Conservation (phyloP, 2,329 filamentous ascomycete species). For the Dothistroma septosporum region DNA sequence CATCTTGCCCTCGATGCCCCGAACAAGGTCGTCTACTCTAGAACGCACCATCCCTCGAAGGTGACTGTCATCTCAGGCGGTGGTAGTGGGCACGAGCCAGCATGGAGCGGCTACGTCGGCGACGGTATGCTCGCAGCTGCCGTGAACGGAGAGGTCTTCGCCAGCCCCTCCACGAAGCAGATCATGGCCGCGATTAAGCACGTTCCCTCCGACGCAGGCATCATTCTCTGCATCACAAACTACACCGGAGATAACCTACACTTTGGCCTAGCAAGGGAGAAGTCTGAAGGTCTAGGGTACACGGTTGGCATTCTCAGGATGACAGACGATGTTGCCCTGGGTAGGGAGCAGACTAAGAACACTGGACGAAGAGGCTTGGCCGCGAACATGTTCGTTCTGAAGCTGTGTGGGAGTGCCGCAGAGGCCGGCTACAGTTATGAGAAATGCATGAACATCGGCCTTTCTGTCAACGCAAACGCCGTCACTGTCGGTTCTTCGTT, state of each 20-base stretch:
- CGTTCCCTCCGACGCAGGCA: conserved; percentile 43
- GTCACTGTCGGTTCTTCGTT: conserved; percentile 51
- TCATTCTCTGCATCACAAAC: conserved; percentile 49
- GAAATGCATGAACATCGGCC: conserved; percentile 43
- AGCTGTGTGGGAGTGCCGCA: conserved; percentile 46
- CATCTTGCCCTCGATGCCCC: conserved; percentile 43
- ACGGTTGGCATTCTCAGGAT: conserved; percentile 47
- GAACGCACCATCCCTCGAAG: conserved; percentile 41
- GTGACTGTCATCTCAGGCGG: conserved; percentile 47
- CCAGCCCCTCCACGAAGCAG: conserved; percentile 47
- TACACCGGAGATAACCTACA: conserved; percentile 50
- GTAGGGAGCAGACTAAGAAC: conserved; percentile 47
- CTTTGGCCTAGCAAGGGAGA: conserved; percentile 48
- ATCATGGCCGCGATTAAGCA: conserved; percentile 48
- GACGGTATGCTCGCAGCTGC: conserved; percentile 48
- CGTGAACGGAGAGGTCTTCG: conserved; percentile 49
- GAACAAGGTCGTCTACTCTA: conserved; percentile 45
- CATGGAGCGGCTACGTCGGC: conserved; percentile 49
- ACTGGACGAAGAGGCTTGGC: conserved; percentile 49
- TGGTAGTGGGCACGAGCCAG: conserved; percentile 48
- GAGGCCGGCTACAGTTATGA: conserved; percentile 45
- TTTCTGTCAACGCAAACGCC: conserved; percentile 43
- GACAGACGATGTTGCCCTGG: conserved; percentile 48
- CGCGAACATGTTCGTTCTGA: conserved; percentile 47
- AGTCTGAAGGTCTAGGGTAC: conserved; percentile 43